Conservation (phyloP, 164 flowering plant species). For the Buxus sempervirens region DNA sequence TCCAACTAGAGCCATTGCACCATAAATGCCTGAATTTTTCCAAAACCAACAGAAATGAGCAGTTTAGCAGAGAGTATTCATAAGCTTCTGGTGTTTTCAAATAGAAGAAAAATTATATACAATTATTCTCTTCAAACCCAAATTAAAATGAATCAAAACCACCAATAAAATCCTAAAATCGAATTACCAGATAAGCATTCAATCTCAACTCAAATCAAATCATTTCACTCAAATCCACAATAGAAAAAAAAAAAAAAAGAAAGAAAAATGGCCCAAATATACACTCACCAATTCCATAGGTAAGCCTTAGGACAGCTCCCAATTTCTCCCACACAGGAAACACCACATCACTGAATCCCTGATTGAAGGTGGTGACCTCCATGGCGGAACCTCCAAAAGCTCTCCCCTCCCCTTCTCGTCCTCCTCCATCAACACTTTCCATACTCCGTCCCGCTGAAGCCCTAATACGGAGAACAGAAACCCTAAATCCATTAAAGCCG, state of each 20-base stretch:
- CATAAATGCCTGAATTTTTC: slow-evolving; percentile 70
- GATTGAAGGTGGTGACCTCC: slow-evolving; percentile 73
- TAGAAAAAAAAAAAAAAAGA: neutral
- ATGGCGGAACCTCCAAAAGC: slow-evolving; percentile 47
- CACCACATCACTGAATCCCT: slow-evolving; percentile 52
- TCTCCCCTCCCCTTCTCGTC: slow-evolving; percentile 22
- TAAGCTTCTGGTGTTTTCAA: too few species aligned
- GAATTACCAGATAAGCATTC: too few species aligned
- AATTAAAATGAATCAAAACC: too few species aligned
- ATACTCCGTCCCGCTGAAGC: slow-evolving; percentile 46
- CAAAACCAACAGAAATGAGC: neutral
- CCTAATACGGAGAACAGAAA: slow-evolving; percentile 20
- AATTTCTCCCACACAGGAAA: slow-evolving; percentile 92
- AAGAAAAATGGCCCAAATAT: too few species aligned
- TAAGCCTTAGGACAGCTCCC: slow-evolving; percentile 85
- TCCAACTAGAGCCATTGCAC: slow-evolving; percentile 91
- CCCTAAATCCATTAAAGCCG: slow-evolving; percentile 21
- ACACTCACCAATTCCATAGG: slow-evolving; percentile 84
- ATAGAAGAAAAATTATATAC: too few species aligned
- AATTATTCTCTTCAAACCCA: too few species aligned
- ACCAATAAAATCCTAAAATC: too few species aligned
- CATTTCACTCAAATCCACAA: too few species aligned
- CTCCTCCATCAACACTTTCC: slow-evolving; percentile 32
- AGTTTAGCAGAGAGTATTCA: too few species aligned
- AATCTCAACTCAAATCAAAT: too few species aligned